Base-by-base conservation (phyloP, 768 basidiomycete species). In the Amanita polypyramis region DNA sequence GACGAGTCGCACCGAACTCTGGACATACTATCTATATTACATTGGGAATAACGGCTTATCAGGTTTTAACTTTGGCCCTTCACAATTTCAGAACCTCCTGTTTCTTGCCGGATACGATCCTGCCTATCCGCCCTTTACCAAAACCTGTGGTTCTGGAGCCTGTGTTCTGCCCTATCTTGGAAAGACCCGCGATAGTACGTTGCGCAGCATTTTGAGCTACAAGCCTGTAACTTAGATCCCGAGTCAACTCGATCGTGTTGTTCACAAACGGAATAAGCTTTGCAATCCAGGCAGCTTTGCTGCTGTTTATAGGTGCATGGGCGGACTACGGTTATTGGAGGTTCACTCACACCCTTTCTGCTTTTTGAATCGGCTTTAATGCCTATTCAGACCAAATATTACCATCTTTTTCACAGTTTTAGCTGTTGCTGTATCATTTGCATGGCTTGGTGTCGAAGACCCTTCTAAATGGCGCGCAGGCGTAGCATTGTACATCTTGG, bases 241-340 rank as follows among this genome's bases (percentile, higher is more conserved):
- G 55, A 85, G 82, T 85, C 48, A 88, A 85, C 55, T 82, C 85
- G 2, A 84, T 87, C 52, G 82, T 87, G 4, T 70, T 87, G 20
- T 68, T 86, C 47, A 86, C 84, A 6, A 88, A 88, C 55, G 85
- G 86, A 3, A 78, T 89, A 37, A 82, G 80, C 51, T 87, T 87
- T 56, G 83, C 82, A 0, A 71, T 88, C 21, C 85, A 89, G 62
- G 82, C 84, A 0, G 74, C 72, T 12, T 56, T 87, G 12, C 64
- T 89, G 34, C 62, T 87, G 19, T 55, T 73, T 10, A 75, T 88
- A 23, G 85, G 85, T 3, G 81, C 83, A 3, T 87, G 85, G 80
- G 84, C 85, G 0, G 85, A 88, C 60, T 89, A 87, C 59, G 85
- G 86, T n/a, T 64, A 66, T 12, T 86, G 84, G 85, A 82, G 82